Base-by-base conservation (phyloP, 1,284 basidiomycete species). In the Cryptococcus hybrid region DNA sequence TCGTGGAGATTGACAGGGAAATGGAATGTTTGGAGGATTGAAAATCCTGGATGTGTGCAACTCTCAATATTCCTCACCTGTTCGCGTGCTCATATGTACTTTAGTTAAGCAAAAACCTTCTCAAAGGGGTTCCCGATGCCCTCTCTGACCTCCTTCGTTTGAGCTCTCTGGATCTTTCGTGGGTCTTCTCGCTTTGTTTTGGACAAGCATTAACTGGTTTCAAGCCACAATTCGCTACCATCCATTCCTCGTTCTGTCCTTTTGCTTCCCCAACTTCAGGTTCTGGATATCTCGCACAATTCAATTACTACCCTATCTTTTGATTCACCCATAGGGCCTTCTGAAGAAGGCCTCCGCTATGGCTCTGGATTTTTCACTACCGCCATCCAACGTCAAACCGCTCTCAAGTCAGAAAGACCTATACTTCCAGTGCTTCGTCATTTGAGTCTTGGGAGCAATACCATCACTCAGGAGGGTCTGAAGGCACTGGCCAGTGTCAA, bases 11-110 rank as follows among this genome's bases (percentile, higher is more conserved):
- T 18, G 18, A 18, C 18, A 18, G 18, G n/a, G 74, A 77, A 54
- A 64, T 78, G 77, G 74, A 1, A 63, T 69, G 52, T 74, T 78
- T 63, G 77, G 75, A 1, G 74, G 71, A 2, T 55, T 78, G 24
- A 72, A 68, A 56, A 63, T 53, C 11, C 54, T 78, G 3, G 75
- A 77, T 63, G 75, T 78, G 60, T 62, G 75, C 69, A 12, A 37
- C 30, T 30, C 30, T 30, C 30, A 30, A 4, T 30, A 30, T 30
- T 30, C 30, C 30, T 30, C 30, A 30, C 4, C 30, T 30, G 30
- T 30, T 30, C 30, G 30, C 30, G 30, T 30, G 30, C 39, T 51
- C 30, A 46, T 37, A 8, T 18, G 35, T 36, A 9, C 40, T 43
- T 7, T 54, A 77, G 73, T 63, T 75, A 8, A 62, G 64, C 48